A percentile compares a stretch with the other conserved stretches of the same genome.
Evolutionary conservation across 1,139 yeast species (phyloP).

Genomic region (Lodderomyces pseudojiufengensis): DNA sequence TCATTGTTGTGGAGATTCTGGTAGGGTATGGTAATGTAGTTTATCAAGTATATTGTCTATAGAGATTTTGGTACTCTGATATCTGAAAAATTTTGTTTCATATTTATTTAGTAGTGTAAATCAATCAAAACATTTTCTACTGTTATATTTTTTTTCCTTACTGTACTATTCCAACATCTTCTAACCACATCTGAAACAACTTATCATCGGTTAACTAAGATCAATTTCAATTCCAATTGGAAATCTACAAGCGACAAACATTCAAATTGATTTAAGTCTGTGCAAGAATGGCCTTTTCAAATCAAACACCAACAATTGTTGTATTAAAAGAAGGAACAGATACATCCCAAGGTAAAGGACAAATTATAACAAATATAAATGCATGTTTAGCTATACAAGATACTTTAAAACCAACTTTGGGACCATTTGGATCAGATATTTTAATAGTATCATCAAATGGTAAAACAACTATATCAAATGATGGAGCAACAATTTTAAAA

Average conservation of each 20-base stretch:
- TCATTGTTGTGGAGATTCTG: not conserved
- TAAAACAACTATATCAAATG: conserved; percentile 91
- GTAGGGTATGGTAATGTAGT: not conserved
- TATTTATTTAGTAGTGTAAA: conserved; percentile 4
- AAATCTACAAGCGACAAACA: no score
- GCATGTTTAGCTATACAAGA: conserved; percentile 98
- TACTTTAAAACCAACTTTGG: conserved; percentile 88
- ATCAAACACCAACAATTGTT: conserved; percentile 94
- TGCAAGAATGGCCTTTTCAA: conserved; percentile 88
- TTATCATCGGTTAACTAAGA: no score
- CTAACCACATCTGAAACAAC: not conserved
- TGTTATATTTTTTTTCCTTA: conserved; percentile 2
- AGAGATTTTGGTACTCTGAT: not conserved
- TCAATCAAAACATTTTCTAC: no score
- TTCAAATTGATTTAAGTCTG: not conserved
- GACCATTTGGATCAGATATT: conserved; percentile 96
- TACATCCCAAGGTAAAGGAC: conserved; percentile 94
- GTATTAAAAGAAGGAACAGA: conserved; percentile 98
- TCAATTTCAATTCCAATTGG: no score
- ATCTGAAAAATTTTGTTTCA: no score
- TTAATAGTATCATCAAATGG: conserved; percentile 80
- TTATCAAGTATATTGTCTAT: no score
- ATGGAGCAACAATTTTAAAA: conserved; percentile 94
- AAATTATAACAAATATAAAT: conserved; percentile 88
- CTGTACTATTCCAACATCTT: conserved; percentile 6